phyloP scores from a whole-genome alignment of 306 rosid species.

The Carpinus viminea region DNA sequence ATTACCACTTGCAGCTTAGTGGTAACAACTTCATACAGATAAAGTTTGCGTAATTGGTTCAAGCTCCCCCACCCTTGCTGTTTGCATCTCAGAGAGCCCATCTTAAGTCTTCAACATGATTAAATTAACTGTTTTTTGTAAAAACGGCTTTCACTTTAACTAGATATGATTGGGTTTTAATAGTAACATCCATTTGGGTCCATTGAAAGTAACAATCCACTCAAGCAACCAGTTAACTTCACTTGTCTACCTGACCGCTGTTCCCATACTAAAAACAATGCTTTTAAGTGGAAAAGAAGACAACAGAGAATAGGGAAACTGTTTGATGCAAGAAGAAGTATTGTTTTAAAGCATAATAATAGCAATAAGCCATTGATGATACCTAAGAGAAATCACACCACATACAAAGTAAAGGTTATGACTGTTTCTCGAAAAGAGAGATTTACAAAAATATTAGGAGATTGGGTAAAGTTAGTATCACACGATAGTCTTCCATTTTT shows the following conservation, averaged over 20 bases:
- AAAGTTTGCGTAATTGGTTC: neutral
- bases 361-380: neutral
- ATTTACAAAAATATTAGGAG: no score
- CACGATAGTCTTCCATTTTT: no score
- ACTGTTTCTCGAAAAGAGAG: neutral
- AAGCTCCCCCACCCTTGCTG: no score
- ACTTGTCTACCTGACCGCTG: neutral
- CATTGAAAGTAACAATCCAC: no score
- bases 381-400: neutral
- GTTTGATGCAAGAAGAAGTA: neutral
- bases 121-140: neutral
- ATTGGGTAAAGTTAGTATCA: no score
- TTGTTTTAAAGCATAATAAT: no score
- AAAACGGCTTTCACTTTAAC: neutral
- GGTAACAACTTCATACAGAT: neutral
- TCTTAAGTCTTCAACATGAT: neutral
- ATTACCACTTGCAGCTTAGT: neutral
- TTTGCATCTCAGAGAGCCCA: neutral
- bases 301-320: neutral
- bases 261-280: no score
- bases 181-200: neutral
- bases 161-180: neutral
- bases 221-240: neutral
- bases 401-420: neutral
- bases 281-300: no score